A percentile compares a stretch with the other conserved stretches of the same genome.
These are phyloP conservation scores for Coprinellus micaceus DNA, from an alignment of 768 basidiomycete species.

Conservation along the genomic window DNA sequence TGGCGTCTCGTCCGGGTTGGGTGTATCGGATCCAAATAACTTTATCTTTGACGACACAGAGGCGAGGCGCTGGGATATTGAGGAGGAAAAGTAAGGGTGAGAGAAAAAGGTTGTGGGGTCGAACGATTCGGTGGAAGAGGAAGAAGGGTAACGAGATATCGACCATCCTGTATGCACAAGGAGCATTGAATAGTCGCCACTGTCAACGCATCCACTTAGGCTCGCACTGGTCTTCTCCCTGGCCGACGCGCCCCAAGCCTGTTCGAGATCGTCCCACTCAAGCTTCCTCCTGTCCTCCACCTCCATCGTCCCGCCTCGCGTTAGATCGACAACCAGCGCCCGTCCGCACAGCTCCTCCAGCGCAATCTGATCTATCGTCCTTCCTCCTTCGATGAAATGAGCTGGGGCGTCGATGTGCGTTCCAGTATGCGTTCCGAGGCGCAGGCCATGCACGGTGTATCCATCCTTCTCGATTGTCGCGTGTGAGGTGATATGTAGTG, in stretches of 20 bases:
- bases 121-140: background rate
- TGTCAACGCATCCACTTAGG: conserved; percentile 32
- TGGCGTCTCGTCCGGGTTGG: conserved; percentile 65
- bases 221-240: background rate
- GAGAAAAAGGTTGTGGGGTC: conserved; percentile 43
- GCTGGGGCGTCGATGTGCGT: conserved; percentile 79
- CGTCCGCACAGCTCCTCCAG: conserved; percentile 50
- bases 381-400: conserved; percentile 61
- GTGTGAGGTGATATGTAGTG: conserved; percentile 35
- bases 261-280: conserved; percentile 48
- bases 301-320: conserved; percentile 20
- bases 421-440: conserved; percentile 67
- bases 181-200: no score
- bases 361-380: conserved; percentile 55
- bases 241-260: background rate
- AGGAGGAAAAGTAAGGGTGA: conserved; percentile 57
- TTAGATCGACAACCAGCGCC: conserved; percentile 55
- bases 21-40: conserved; percentile 55
- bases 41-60: background rate
- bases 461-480: conserved; percentile 43
- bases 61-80: background rate
- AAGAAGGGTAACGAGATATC: conserved; percentile 7
- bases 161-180: conserved; percentile 4
- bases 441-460: conserved; percentile 48
- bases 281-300: conserved; percentile 42